Percentiles rank a stretch among this genome's conserved stretches.
These are phyloP conservation scores for Caloboletus inedulis DNA, from an alignment of 1,284 basidiomycete genomes.

Conservation along the genomic window DNA sequence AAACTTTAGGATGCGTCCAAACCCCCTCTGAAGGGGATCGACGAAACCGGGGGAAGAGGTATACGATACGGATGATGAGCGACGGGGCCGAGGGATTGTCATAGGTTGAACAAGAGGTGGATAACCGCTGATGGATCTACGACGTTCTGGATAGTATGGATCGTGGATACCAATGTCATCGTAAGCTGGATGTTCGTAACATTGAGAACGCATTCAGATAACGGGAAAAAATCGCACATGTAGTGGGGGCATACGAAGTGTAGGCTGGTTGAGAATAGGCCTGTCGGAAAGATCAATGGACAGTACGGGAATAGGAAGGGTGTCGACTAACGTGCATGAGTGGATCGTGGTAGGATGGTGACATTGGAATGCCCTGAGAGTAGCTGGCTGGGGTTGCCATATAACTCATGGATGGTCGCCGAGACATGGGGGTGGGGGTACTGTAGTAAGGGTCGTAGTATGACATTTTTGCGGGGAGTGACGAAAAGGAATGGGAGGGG, in stretches of 20 bases:
- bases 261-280: constrained; percentile 27
- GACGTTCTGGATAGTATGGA: constrained; percentile 26
- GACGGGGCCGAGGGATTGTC: constrained; percentile 35
- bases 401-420: constrained; percentile 29
- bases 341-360: constrained; percentile 30
- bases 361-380: constrained; percentile 11
- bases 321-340: constrained; percentile 14
- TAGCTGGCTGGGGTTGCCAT: constrained; percentile 17
- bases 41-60: constrained; percentile 34
- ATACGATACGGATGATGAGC: constrained; percentile 59
- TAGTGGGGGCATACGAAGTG: constrained; percentile 24
- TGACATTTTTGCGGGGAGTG: constrained; percentile 23
- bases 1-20: constrained; percentile 60
- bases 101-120: constrained; percentile 25
- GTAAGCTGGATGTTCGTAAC: constrained; percentile 21
- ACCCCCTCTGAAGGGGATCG: constrained; percentile 45
- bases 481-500: constrained; percentile 11
- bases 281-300: constrained; percentile 16
- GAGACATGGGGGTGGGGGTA: constrained; percentile 29
- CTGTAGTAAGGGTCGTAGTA: constrained; percentile 34
- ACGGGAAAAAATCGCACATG: constrained; percentile 16
- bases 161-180: constrained; percentile 26
- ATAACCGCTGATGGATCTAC: constrained; percentile 17
- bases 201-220: constrained; percentile 7
- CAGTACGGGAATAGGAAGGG: not conserved